Evolutionary conservation across 345 rosid genomes (phyloP).

Genomic region (Eucalyptus regnans): DNA sequence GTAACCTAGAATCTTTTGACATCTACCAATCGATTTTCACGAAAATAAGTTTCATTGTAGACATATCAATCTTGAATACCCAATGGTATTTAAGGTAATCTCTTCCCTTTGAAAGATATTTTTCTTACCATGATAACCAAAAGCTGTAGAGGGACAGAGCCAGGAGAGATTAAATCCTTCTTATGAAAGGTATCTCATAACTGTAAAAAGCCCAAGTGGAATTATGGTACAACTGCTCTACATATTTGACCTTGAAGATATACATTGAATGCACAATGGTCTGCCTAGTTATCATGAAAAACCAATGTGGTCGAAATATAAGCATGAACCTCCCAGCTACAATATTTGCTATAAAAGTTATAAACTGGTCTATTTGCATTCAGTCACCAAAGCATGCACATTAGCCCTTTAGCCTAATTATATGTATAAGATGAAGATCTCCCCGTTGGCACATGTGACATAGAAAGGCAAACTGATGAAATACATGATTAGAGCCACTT

Average conservation of each 20-base stretch:
- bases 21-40: not conserved
- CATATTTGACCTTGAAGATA: not conserved
- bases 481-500: not conserved
- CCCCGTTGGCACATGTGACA: not conserved
- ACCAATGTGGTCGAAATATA: not conserved
- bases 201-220: not conserved
- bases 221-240: not conserved
- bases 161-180: not conserved
- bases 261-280: not conserved
- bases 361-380: not conserved
- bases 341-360: not conserved
- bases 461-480: not conserved
- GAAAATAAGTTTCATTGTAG: not conserved
- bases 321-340: not conserved
- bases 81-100: not conserved
- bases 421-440: not conserved
- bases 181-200: not conserved
- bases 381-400: not conserved
- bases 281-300: not conserved
- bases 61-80: not conserved
- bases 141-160: not conserved
- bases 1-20: not conserved
- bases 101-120: not conserved
- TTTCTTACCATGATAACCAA: not conserved
- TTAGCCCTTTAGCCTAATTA: not conserved